phyloP scores from a whole-genome alignment of 805 yeast genomes.

The Candida glaebosa region DNA sequence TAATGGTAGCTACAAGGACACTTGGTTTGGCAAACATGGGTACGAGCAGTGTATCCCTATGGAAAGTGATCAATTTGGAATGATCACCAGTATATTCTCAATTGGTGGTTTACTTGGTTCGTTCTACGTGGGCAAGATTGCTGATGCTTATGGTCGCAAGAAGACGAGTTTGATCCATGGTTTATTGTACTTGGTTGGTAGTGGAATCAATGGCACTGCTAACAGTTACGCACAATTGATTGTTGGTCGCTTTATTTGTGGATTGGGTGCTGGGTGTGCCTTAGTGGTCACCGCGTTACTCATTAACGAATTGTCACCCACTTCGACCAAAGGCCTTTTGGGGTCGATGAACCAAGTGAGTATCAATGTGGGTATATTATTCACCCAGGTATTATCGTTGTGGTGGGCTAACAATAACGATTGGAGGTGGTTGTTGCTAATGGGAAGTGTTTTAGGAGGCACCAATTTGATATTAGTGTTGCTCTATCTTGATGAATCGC shows the following conservation, averaged over 20 bases:
- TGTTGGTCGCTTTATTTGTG: slow-evolving; percentile 73
- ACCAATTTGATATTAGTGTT: slow-evolving; percentile 40
- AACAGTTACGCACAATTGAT: slow-evolving; percentile 41
- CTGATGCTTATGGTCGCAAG: slow-evolving; percentile 66
- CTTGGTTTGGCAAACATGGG: slow-evolving; percentile 41
- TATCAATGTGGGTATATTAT: slow-evolving; percentile 78
- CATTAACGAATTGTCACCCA: slow-evolving; percentile 78
- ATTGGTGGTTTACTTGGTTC: slow-evolving; percentile 84
- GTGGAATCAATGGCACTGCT: slow-evolving; percentile 54
- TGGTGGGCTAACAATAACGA: slow-evolving; percentile 56
- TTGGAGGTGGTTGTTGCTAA: slow-evolving; percentile 73
- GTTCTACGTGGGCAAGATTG: slow-evolving; percentile 57
- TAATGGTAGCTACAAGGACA: slow-evolving; percentile 24
- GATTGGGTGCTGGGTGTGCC: slow-evolving; percentile 84
- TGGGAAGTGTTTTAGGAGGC: slow-evolving; percentile 55
- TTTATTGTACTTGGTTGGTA: slow-evolving; percentile 55
- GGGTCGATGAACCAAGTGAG: slow-evolving; percentile 91
- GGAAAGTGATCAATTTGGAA: slow-evolving; percentile 57
- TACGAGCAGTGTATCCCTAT: slow-evolving; percentile 54
- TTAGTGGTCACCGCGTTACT: slow-evolving; percentile 82
- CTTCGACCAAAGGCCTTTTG: slow-evolving; percentile 62
- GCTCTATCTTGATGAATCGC: slow-evolving; percentile 64
- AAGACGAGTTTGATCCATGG: slow-evolving; percentile 50
- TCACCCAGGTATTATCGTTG: slow-evolving; percentile 75
- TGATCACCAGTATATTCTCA: slow-evolving; percentile 74